Conservation (phyloP, 2,329 filamentous ascomycete species). For the Aspergillus sp. region DNA sequence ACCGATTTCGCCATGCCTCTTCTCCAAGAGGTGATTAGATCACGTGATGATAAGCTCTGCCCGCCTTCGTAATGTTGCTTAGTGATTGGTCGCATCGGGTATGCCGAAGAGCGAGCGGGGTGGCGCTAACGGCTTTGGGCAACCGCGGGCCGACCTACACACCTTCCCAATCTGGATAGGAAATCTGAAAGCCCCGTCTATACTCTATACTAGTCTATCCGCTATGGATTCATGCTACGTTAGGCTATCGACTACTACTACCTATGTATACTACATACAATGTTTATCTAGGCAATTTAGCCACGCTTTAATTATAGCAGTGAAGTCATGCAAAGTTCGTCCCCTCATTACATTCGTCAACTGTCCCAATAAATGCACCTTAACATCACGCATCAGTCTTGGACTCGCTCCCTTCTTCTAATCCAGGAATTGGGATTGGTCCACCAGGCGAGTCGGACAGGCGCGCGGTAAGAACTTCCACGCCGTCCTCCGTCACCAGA, state of each 20-base stretch:
- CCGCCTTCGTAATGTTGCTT: neutral
- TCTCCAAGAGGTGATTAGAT: neutral
- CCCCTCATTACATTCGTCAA: slow-evolving; percentile 12
- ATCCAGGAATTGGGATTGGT: slow-evolving; percentile 58
- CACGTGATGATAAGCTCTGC: slow-evolving; percentile 3
- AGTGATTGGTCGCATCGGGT: neutral
- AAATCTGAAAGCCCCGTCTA: no score
- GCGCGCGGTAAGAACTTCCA: slow-evolving; percentile 77
- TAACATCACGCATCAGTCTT: slow-evolving; percentile 23
- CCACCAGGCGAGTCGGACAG: slow-evolving; percentile 73
- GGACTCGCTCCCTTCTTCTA: slow-evolving; percentile 15
- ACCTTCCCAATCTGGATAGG: no score
- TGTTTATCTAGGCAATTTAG: neutral
- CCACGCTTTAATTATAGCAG: neutral
- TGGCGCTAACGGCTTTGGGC: neutral
- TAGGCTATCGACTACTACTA: slow-evolving; percentile 1
- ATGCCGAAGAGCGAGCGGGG: neutral
- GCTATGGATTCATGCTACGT: neutral
- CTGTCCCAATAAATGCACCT: slow-evolving; percentile 4
- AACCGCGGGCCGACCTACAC: neutral
- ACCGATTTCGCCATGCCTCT: neutral
- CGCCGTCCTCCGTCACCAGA: slow-evolving; percentile 77
- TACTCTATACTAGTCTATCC: neutral
- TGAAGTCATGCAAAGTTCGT: slow-evolving; percentile 3
- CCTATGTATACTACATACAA: slow-evolving; percentile 5